Evolutionary conservation across 768 basidiomycete genomes (phyloP).

Genomic region (Krasilnikovozyma curviuscula): DNA sequence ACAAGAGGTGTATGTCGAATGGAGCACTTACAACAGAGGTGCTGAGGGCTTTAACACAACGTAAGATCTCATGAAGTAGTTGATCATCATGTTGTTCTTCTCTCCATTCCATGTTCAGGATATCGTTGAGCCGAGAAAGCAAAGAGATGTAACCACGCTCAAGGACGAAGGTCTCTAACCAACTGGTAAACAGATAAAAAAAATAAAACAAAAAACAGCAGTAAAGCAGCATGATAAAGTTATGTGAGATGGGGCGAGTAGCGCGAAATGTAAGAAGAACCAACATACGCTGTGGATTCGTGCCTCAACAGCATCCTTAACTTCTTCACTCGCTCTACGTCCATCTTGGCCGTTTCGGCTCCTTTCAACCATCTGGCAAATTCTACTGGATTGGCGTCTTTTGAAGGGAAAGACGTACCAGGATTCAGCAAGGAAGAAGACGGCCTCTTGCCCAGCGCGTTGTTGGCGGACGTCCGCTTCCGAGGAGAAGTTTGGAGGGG

Average conservation of each 20-base stretch:
- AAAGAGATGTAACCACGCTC: constrained; percentile 71
- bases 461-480: no score
- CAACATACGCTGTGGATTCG: constrained; percentile 58
- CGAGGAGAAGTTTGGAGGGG: no score
- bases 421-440: neutral
- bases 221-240: neutral
- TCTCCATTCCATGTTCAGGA: constrained; percentile 91
- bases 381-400: neutral
- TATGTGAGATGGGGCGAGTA: no score
- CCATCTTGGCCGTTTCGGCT: constrained; percentile 48
- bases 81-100: constrained; percentile 98
- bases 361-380: constrained; percentile 11
- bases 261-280: no score
- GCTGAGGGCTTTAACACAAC: constrained; percentile 82
- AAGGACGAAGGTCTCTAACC: constrained; percentile 71
- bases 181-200: constrained; percentile 32
- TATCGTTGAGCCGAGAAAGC: constrained; percentile 65
- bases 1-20: no score
- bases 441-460: neutral
- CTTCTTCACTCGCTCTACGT: constrained; percentile 74
- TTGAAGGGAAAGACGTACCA: neutral
- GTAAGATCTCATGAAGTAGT: constrained; percentile 70
- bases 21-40: constrained; percentile 32
- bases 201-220: neutral
- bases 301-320: constrained; percentile 68